Conservation (phyloP, 352 stramenopile genomes). For the Phytophthora cajani region DNA sequence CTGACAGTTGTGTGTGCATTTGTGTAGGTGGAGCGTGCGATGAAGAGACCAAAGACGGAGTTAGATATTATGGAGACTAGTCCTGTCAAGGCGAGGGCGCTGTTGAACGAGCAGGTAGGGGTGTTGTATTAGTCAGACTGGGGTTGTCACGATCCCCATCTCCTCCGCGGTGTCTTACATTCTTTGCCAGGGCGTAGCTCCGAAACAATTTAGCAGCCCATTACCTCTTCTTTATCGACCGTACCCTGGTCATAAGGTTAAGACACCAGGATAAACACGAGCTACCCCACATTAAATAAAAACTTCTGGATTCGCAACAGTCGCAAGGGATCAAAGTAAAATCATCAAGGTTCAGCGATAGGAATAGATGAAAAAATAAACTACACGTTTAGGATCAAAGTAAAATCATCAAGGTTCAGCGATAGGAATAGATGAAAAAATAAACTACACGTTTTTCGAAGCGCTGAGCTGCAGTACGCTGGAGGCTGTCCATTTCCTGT, state of each 20-base stretch:
- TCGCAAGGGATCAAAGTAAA: neutral
- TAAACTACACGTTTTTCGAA: conserved; percentile 50
- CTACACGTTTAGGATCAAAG: conserved; percentile 37
- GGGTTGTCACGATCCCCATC: too few relatives aligned
- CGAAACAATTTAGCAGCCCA: too few relatives aligned
- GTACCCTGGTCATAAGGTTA: too few relatives aligned
- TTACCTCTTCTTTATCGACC: too few relatives aligned
- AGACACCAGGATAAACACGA: too few relatives aligned
- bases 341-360: neutral
- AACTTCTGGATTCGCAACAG: too few relatives aligned
- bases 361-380: conserved; percentile 17
- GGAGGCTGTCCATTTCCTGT: conserved; percentile 30
- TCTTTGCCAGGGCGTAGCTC: too few relatives aligned
- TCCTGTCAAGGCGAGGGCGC: conserved; percentile 53
- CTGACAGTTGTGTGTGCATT: neutral
- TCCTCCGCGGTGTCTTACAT: too few relatives aligned
- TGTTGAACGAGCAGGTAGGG: conserved; percentile 52
- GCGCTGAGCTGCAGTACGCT: conserved; percentile 45
- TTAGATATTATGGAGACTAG: conserved; percentile 81
- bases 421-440: conserved; percentile 5
- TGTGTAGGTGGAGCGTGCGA: conserved; percentile 65
- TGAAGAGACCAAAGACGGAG: conserved; percentile 79
- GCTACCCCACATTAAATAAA: too few relatives aligned
- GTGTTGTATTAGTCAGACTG: neutral
- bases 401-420: neutral